These are phyloP conservation scores for Cyberlindnera misumaiensis DNA, from an alignment of 805 yeast species.

Conservation along the genomic window DNA sequence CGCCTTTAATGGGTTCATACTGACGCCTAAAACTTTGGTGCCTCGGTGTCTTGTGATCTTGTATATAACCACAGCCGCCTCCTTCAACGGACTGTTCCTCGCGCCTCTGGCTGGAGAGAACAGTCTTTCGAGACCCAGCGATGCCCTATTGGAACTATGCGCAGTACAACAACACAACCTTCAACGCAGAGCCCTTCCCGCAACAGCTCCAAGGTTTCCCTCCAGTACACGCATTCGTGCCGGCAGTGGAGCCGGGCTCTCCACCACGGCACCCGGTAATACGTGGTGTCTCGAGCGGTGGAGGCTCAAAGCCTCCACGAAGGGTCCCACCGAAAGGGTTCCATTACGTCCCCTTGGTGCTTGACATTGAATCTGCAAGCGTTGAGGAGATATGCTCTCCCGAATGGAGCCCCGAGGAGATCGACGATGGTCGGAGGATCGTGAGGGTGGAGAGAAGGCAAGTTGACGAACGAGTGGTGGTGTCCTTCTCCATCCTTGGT, in stretches of 20 bases:
- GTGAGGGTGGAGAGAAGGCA: slow-evolving; percentile 54
- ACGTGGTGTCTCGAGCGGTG: slow-evolving; percentile 55
- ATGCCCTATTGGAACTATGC: too few relatives aligned
- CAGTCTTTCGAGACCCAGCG: too few relatives aligned
- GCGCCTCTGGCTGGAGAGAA: too few relatives aligned
- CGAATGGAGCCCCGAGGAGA: slow-evolving; percentile 41
- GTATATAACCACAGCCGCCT: too few relatives aligned
- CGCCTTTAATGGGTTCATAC: too few relatives aligned
- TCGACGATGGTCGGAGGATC: slow-evolving; percentile 46
- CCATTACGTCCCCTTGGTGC: slow-evolving; percentile 38
- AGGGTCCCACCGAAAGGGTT: slow-evolving; percentile 21
- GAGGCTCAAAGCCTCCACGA: slow-evolving; percentile 49
- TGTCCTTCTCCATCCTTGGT: slow-evolving; percentile 45
- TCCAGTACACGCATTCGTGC: slow-evolving; percentile 17
- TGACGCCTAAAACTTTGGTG: too few relatives aligned
- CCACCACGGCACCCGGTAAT: slow-evolving; percentile 33
- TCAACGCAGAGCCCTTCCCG: too few relatives aligned
- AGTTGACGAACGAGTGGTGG: slow-evolving; percentile 38
- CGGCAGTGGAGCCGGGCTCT: slow-evolving; percentile 1
- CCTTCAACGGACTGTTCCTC: too few relatives aligned
- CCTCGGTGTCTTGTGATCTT: too few relatives aligned
- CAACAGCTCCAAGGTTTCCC: slow-evolving; percentile 12
- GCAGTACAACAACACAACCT: too few relatives aligned
- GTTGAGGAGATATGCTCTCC: slow-evolving; percentile 44
- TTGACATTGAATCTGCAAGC: slow-evolving; percentile 37